Percentiles rank a stretch among this genome's conserved stretches.
Conservation (phyloP, 2,329 filamentous ascomycete species). For the Knufia petricola region DNA sequence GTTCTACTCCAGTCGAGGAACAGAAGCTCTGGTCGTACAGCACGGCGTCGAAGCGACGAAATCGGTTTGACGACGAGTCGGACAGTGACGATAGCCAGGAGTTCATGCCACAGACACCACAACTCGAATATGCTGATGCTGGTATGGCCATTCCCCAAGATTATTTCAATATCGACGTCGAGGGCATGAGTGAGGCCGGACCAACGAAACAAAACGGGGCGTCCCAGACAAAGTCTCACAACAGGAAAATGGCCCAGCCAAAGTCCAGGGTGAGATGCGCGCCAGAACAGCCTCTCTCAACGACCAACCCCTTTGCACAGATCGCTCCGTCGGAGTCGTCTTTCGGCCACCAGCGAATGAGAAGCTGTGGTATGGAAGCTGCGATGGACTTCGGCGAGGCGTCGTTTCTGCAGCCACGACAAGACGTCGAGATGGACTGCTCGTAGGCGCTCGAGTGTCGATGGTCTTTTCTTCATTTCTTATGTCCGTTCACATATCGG, state of each 20-base stretch:
- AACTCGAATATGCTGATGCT: constrained; percentile 16
- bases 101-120: constrained; percentile 20
- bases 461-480: not conserved
- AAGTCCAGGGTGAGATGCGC: constrained; percentile 9
- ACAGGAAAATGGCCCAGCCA: constrained; percentile 20
- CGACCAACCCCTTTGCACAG: constrained; percentile 19
- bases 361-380: constrained; percentile 26
- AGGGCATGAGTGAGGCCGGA: constrained; percentile 19
- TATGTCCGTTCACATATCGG: not conserved
- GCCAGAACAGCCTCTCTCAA: constrained; percentile 10
- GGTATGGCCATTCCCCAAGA: constrained; percentile 18
- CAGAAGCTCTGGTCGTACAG: constrained; percentile 30
- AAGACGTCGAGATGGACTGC: constrained; percentile 34
- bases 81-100: constrained; percentile 29
- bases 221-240: constrained; percentile 11
- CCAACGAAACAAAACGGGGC: constrained; percentile 9
- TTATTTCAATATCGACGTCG: constrained; percentile 21
- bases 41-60: constrained; percentile 34
- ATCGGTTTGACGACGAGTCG: constrained; percentile 26
- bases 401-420: constrained; percentile 33
- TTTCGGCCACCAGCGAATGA: constrained; percentile 26
- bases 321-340: constrained; percentile 14
- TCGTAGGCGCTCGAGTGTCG: constrained; percentile 19
- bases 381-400: constrained; percentile 38
- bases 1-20: constrained; percentile 31